phyloP scores from a whole-genome alignment of 257 asterid genomes.

The Nicotiana tomentosiformis region DNA sequence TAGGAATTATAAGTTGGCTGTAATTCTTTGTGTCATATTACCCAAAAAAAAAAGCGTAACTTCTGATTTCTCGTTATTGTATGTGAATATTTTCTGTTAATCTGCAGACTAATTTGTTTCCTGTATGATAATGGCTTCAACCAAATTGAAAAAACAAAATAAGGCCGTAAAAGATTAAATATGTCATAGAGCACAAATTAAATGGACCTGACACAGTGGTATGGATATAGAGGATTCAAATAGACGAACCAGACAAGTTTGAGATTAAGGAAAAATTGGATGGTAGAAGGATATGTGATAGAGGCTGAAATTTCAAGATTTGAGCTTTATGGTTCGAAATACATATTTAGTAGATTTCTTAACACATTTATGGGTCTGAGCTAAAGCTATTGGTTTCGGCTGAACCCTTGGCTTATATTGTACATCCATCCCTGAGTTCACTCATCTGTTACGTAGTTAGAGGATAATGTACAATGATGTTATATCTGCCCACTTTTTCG shows the following conservation, averaged over 20 bases:
- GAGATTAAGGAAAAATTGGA: too few relatives aligned
- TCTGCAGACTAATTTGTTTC: neutral
- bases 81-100: neutral
- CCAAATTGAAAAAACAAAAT: neutral
- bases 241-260: too few relatives aligned
- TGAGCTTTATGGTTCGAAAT: too few relatives aligned
- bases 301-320: neutral
- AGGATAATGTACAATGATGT: neutral
- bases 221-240: neutral
- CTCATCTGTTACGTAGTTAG: too few relatives aligned
- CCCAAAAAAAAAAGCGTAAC: neutral
- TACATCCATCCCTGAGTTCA: too few relatives aligned
- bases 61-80: neutral
- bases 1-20: neutral
- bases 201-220: neutral
- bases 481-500: neutral
- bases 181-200: neutral
- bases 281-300: neutral
- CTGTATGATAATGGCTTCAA: neutral
- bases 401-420: too few relatives aligned
- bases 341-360: too few relatives aligned
- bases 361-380: too few relatives aligned
- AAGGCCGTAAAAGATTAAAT: neutral
- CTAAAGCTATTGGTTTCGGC: too few relatives aligned
- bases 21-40: neutral